Percentiles rank a stretch among this genome's conserved stretches.
Evolutionary conservation across 768 basidiomycete species (phyloP).

Genomic region (Rhizopogon rudus): DNA sequence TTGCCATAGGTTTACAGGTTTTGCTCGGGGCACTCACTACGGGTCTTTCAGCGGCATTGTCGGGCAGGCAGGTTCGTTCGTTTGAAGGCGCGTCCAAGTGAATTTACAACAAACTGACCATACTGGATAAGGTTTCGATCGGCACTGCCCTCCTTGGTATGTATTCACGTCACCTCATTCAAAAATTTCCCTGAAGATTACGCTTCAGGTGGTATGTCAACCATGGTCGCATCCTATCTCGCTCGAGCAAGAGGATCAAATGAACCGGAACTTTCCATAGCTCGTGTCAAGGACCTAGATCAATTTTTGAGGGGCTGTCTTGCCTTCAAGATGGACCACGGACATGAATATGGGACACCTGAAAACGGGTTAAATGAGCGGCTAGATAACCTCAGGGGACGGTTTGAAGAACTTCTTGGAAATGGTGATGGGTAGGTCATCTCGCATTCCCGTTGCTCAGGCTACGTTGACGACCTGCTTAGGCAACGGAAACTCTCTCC

Average conservation of each 20-base stretch:
- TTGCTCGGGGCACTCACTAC: slow-evolving; percentile 64
- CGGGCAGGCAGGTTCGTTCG: slow-evolving; percentile 39
- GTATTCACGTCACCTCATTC: slow-evolving; percentile 5
- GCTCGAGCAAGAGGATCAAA: slow-evolving; percentile 64
- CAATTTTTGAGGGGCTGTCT: slow-evolving; percentile 60
- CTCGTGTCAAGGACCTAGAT: slow-evolving; percentile 55
- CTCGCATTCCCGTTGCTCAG: not conserved
- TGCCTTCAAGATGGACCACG: slow-evolving; percentile 56
- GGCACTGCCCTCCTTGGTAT: slow-evolving; percentile 31
- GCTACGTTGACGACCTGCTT: not conserved
- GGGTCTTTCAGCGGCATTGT: slow-evolving; percentile 46
- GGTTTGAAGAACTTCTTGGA: slow-evolving; percentile 25
- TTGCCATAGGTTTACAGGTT: slow-evolving; percentile 60
- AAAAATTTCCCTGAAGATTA: not conserved
- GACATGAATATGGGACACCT: slow-evolving; percentile 24
- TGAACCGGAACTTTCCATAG: slow-evolving; percentile 62
- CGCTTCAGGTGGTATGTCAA: slow-evolving; percentile 52
- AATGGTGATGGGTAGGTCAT: slow-evolving; percentile 7
- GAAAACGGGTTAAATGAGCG: slow-evolving; percentile 6
- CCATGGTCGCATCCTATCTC: slow-evolving; percentile 66
- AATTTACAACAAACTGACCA: not conserved
- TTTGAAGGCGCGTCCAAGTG: not conserved
- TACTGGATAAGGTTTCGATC: slow-evolving; percentile 21
- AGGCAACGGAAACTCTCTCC: not conserved
- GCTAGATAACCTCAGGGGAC: slow-evolving; percentile 12